phyloP scores from a whole-genome alignment of 331 rosid species.

The Rosa hybrid region DNA sequence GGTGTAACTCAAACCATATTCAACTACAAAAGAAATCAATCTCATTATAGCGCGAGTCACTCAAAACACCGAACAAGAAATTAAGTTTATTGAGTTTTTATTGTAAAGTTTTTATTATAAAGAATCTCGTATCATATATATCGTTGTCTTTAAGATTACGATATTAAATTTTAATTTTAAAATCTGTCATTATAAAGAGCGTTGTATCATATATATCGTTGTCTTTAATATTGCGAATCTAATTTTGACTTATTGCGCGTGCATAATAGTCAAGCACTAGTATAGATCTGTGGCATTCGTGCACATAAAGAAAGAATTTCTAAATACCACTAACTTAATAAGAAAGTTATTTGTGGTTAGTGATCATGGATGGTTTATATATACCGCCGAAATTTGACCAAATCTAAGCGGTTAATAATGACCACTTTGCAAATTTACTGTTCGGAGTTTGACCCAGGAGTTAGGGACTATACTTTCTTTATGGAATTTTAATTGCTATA shows the following conservation, averaged over 20 bases:
- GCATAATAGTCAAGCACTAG: constrained; percentile 1
- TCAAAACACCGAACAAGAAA: background rate
- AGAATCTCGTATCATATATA: background rate
- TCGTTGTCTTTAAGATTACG: background rate
- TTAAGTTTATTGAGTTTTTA: background rate
- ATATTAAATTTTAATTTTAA: too few relatives aligned
- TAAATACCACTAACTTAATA: background rate
- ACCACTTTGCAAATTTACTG: background rate
- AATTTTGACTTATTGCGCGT: constrained; percentile 3
- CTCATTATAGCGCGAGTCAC: background rate
- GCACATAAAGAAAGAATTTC: constrained; percentile 5
- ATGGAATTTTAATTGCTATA: background rate
- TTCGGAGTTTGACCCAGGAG: background rate
- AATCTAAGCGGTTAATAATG: background rate
- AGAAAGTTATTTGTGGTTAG: constrained; percentile 3
- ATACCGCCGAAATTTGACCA: constrained; percentile 11
- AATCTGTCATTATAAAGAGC: too few relatives aligned
- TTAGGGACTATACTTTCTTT: background rate
- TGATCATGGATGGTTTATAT: constrained; percentile 1
- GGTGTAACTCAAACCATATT: background rate
- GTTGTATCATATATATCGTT: background rate
- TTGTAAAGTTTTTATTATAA: background rate
- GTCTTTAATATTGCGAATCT: background rate
- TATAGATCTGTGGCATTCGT: constrained; percentile 16
- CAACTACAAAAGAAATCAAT: background rate